Conservation (phyloP, 208 protist species). For the Trypanosoma lewisi region DNA sequence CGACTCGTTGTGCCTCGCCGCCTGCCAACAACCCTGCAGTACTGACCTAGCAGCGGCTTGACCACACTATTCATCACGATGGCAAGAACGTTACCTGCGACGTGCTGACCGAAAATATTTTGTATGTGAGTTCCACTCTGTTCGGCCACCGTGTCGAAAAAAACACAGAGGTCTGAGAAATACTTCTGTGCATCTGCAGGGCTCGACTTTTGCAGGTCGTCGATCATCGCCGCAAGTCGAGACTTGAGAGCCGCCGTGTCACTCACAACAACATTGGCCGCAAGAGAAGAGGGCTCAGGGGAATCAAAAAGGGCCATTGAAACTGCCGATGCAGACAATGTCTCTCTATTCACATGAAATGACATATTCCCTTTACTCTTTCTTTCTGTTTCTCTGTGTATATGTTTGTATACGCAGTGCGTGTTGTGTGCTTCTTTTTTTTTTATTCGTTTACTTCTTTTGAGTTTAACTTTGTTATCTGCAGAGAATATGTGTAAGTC, state of each 20-base stretch:
- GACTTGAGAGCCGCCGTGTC: slow-evolving; percentile 15
- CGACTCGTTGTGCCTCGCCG: not conserved
- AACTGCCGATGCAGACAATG: not conserved
- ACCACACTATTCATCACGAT: slow-evolving; percentile 65
- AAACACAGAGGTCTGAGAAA: slow-evolving; percentile 37
- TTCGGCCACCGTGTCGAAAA: slow-evolving; percentile 40
- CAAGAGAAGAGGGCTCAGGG: not conserved
- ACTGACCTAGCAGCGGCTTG: slow-evolving; percentile 48
- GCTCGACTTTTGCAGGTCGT: slow-evolving; percentile 27
- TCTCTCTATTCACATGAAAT: not conserved
- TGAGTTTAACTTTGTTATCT: too few species aligned
- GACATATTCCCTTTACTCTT: not conserved
- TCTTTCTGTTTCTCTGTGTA: not conserved
- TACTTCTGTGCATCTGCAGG: slow-evolving; percentile 41
- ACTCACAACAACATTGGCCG: not conserved
- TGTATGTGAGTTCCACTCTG: slow-evolving; percentile 48
- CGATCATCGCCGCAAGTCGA: slow-evolving; percentile 24
- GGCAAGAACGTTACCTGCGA: slow-evolving; percentile 69
- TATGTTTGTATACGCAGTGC: not conserved
- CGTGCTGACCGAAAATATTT: slow-evolving; percentile 65
- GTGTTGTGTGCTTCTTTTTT: not conserved
- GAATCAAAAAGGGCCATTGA: not conserved
- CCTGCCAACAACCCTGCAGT: slow-evolving; percentile 24
- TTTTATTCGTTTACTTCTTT: not conserved
- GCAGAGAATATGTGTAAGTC: too few species aligned